These are phyloP conservation scores for Scleroderma citrinum DNA, from an alignment of 768 basidiomycete species.

Conservation along the genomic window DNA sequence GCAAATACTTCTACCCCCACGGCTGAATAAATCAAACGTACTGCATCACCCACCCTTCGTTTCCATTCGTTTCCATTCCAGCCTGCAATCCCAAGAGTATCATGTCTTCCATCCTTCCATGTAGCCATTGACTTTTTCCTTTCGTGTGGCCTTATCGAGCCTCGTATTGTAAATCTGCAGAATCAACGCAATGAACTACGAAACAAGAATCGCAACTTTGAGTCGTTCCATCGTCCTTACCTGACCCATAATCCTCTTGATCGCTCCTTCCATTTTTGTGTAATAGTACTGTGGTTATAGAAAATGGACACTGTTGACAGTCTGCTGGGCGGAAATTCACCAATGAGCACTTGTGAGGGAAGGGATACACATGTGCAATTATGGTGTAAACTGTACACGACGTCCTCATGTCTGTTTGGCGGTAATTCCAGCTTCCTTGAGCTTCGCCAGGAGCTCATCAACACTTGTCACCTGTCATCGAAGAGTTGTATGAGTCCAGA, in stretches of 20 bases:
- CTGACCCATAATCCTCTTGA: slow-evolving; percentile 12
- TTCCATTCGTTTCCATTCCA: not conserved
- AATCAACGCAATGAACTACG: not conserved
- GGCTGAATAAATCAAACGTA: not conserved
- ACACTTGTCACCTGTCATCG: slow-evolving; percentile 62
- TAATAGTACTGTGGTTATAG: slow-evolving; percentile 8
- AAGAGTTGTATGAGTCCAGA: not conserved
- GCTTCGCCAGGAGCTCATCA: slow-evolving; percentile 82
- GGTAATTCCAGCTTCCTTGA: slow-evolving; percentile 77
- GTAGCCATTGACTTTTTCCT: not conserved
- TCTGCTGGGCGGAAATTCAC: not conserved
- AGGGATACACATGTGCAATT: slow-evolving; percentile 3
- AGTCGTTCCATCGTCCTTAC: not conserved
- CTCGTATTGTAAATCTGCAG: not conserved
- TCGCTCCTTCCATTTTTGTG: slow-evolving; percentile 10
- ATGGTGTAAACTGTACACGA: not conserved
- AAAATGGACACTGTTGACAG: not conserved
- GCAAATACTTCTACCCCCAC: slow-evolving; percentile 2
- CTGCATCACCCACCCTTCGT: not conserved
- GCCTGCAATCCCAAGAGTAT: not conserved
- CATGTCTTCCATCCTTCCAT: not conserved
- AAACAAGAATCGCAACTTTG: not conserved
- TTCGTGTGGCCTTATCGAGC: not conserved
- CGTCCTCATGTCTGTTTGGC: slow-evolving; percentile 17
- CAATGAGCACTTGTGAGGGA: not conserved